These are phyloP conservation scores for Phytophthora boehmeriae DNA, from an alignment of 352 stramenopile species.

Conservation along the genomic window DNA sequence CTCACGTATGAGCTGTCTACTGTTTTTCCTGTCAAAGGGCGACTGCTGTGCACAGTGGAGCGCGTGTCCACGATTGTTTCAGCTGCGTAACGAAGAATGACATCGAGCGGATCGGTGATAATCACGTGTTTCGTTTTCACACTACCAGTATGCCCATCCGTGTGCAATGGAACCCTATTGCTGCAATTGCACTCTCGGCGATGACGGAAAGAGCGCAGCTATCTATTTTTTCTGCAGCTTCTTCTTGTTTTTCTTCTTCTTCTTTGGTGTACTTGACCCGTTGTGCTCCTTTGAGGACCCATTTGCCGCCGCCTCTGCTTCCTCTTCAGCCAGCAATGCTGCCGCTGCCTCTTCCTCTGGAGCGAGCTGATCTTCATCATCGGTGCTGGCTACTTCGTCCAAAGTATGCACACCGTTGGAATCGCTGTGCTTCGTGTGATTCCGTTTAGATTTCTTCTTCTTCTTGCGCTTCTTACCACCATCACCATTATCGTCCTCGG, in stretches of 20 bases:
- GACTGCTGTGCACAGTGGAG: slow-evolving; percentile 26
- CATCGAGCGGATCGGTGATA: not conserved
- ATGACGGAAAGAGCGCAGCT: slow-evolving; percentile 15
- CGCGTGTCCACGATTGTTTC: not conserved
- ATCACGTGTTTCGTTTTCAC: not conserved
- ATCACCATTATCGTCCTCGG: slow-evolving; percentile 57
- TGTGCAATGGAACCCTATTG: slow-evolving; percentile 10
- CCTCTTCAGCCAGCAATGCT: slow-evolving; percentile 33
- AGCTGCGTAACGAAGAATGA: slow-evolving; percentile 9
- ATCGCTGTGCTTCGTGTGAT: slow-evolving; percentile 16
- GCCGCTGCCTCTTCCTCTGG: slow-evolving; percentile 33
- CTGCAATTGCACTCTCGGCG: slow-evolving; percentile 13
- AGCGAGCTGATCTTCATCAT: slow-evolving; percentile 26
- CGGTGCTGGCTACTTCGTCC: slow-evolving; percentile 26
- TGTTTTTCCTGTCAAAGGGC: slow-evolving; percentile 31
- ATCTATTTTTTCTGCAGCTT: slow-evolving; percentile 56
- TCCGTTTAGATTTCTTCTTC: slow-evolving; percentile 66
- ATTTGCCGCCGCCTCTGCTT: slow-evolving; percentile 32
- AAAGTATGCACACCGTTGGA: slow-evolving; percentile 14
- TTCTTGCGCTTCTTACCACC: slow-evolving; percentile 81
- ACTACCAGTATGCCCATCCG: not conserved
- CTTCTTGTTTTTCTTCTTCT: slow-evolving; percentile 57
- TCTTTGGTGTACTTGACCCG: slow-evolving; percentile 46
- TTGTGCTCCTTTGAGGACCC: slow-evolving; percentile 27
- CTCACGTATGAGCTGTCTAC: slow-evolving; percentile 43